Evolutionary conservation across 768 basidiomycete species (phyloP).

Genomic region (Megacollybia marginata): DNA sequence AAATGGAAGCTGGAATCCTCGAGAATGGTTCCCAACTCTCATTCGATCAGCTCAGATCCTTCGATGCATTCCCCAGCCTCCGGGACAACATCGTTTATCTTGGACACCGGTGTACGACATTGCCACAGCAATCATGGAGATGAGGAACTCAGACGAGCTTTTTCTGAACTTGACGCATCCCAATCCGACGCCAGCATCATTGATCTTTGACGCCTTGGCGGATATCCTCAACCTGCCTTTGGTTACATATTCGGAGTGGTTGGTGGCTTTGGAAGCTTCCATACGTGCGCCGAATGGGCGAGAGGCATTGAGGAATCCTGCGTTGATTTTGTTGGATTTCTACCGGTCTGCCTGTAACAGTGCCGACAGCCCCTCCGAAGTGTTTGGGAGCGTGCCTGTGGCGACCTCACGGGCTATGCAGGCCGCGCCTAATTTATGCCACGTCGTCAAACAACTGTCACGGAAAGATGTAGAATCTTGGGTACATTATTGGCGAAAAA

Average conservation of each 20-base stretch:
- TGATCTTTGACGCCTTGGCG: conserved; percentile 13
- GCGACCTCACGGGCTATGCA: background rate
- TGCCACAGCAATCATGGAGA: conserved; percentile 19
- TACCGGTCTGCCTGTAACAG: conserved; percentile 1
- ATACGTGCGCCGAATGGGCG: background rate
- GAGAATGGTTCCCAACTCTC: conserved; percentile 24
- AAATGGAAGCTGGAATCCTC: conserved; percentile 24
- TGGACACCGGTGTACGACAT: conserved; percentile 26
- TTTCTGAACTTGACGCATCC: conserved; percentile 22
- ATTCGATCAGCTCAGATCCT: conserved; percentile 14
- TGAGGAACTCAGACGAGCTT: conserved; percentile 10
- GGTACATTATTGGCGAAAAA: background rate
- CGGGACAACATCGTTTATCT: conserved; percentile 11
- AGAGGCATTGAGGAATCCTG: conserved; percentile 1
- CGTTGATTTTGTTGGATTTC: conserved; percentile 5
- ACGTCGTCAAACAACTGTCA: background rate
- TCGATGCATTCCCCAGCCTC: conserved; percentile 15
- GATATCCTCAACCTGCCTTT: conserved; percentile 17
- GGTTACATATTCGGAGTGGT: conserved; percentile 23
- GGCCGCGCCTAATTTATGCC: background rate
- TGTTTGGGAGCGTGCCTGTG: background rate
- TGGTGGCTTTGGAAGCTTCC: conserved; percentile 16
- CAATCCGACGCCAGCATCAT: conserved; percentile 15
- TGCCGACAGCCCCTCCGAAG: background rate
- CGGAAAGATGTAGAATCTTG: background rate